Percentiles rank a stretch among this genome's conserved stretches.
Conservation (phyloP, 495 filamentous ascomycete species). For the Penicillium manginii region DNA sequence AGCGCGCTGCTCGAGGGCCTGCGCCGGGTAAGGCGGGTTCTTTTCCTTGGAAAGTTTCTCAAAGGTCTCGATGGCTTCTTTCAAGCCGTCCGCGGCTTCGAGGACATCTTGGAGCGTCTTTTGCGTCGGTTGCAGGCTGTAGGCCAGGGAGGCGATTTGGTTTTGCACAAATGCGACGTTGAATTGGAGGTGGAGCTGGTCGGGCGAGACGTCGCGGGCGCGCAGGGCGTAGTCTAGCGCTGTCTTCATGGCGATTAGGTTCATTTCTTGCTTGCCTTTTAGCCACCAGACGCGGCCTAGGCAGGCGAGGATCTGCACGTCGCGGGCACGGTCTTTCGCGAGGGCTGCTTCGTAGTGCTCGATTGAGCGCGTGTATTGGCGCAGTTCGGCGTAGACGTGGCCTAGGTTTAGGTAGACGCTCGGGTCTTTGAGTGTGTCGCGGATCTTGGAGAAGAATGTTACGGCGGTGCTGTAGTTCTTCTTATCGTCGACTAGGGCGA, state of each 20-base stretch:
- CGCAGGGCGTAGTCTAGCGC: slow-evolving; percentile 87
- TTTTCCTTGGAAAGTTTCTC: slow-evolving; percentile 78
- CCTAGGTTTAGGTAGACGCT: slow-evolving; percentile 90
- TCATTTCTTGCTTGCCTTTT: slow-evolving; percentile 81
- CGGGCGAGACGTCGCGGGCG: slow-evolving; percentile 76
- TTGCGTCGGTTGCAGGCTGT: slow-evolving; percentile 72
- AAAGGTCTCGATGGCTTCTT: slow-evolving; percentile 82
- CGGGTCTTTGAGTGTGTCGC: slow-evolving; percentile 83
- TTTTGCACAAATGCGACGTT: slow-evolving; percentile 98
- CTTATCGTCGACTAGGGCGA: slow-evolving; percentile 90
- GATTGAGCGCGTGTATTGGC: slow-evolving; percentile 85
- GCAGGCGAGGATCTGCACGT: slow-evolving; percentile 83
- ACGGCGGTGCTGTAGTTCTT: slow-evolving; percentile 81
- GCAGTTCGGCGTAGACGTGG: slow-evolving; percentile 86
- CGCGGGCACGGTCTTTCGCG: slow-evolving; percentile 75
- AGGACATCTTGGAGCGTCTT: slow-evolving; percentile 78
- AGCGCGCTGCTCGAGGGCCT: slow-evolving; percentile 89
- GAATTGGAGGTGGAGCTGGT: slow-evolving; percentile 90
- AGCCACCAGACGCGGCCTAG: slow-evolving; percentile 93
- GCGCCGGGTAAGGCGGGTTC: slow-evolving; percentile 86
- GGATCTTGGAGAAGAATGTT: slow-evolving; percentile 83
- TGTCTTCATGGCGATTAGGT: slow-evolving; percentile 76
- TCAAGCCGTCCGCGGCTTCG: slow-evolving; percentile 79
- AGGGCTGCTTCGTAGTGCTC: slow-evolving; percentile 93
- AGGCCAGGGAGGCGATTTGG: slow-evolving; percentile 82